A percentile compares a stretch with the other conserved stretches of the same genome.
Evolutionary conservation across 371 early-diverging fungal genomes (phyloP).

Genomic region (Capniomyces stellatus): DNA sequence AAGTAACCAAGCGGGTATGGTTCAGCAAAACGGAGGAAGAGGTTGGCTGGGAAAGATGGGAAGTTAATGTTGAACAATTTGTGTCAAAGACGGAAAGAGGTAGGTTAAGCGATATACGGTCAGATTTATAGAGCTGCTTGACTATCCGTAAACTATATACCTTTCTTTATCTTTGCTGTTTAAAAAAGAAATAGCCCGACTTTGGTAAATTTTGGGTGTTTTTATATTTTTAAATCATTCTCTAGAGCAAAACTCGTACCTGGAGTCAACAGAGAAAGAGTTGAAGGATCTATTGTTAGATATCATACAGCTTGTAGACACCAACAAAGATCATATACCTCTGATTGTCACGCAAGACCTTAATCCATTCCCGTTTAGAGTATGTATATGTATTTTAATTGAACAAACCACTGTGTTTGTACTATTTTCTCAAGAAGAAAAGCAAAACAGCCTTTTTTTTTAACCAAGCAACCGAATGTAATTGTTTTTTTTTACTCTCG

Average conservation of each 20-base stretch:
- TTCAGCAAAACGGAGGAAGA: slow-evolving; percentile 61
- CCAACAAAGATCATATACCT: slow-evolving; percentile 75
- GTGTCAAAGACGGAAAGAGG: slow-evolving; percentile 45
- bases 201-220: background rate
- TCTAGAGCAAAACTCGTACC: background rate
- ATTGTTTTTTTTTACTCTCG: too few species aligned
- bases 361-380: slow-evolving; percentile 59
- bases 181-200: background rate
- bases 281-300: slow-evolving; percentile 32
- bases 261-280: slow-evolving; percentile 24
- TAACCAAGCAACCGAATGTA: too few species aligned
- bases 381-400: too few species aligned
- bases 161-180: too few species aligned
- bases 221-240: background rate
- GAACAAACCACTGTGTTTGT: too few species aligned
- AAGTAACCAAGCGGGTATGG: slow-evolving; percentile 61
- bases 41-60: slow-evolving; percentile 84
- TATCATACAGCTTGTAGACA: slow-evolving; percentile 53
- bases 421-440: too few species aligned
- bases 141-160: too few species aligned
- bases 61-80: slow-evolving; percentile 37
- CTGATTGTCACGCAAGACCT: slow-evolving; percentile 59
- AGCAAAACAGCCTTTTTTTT: too few species aligned
- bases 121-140: too few species aligned
- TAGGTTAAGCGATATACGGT: too few species aligned